Base-by-base conservation (phyloP, 2,329 filamentous ascomycete species). In the Exserohilum turcica region DNA sequence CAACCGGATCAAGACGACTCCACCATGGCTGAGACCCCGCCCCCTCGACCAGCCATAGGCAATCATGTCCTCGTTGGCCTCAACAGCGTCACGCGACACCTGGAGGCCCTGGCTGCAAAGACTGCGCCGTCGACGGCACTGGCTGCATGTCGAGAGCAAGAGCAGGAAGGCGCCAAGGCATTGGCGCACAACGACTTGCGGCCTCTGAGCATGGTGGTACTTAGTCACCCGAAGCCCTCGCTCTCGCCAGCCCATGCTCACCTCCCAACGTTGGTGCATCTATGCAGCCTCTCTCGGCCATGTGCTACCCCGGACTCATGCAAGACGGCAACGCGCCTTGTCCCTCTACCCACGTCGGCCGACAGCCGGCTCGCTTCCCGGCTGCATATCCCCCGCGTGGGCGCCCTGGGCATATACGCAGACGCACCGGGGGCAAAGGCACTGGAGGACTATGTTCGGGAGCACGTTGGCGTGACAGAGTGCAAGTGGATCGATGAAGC, bases 1-100 rank as follows among this genome's bases (percentile, higher is more conserved):
- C 48, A 50, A 24, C 1, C 36, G 10, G 15, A 43, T 21, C 21
- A 56, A 9, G 37, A 56, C 13, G 48, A 54, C 18, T 21, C 46
- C 19, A 7, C 42, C 13, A 53, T 31, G 10, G n/a, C 29, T 24
- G 36, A 48, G 19, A 35, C 47, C 24, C 60, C 48, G 59, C 76
- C 74, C 18, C 78, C 76, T 38, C 85, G 86, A 7, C 71, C 71
- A 46, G 57, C 61, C 5, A 74, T 90, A 7, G 72, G 75, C n/a
- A 74, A 75, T 3, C 80, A 81, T 56, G 69, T 91, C 33, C 83
- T 89, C 43, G 75, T 89, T 42, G 89, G 89, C 2, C 76, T 91
- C 38, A 83, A 86, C 61, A 80, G 76, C 52, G 85, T 90, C 52
- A 86, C 84, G 5, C 81, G 84, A 15, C 78, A 77, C 43, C 78